Conservation (phyloP, 495 filamentous ascomycete species). For the Aspergillus asperescens region DNA sequence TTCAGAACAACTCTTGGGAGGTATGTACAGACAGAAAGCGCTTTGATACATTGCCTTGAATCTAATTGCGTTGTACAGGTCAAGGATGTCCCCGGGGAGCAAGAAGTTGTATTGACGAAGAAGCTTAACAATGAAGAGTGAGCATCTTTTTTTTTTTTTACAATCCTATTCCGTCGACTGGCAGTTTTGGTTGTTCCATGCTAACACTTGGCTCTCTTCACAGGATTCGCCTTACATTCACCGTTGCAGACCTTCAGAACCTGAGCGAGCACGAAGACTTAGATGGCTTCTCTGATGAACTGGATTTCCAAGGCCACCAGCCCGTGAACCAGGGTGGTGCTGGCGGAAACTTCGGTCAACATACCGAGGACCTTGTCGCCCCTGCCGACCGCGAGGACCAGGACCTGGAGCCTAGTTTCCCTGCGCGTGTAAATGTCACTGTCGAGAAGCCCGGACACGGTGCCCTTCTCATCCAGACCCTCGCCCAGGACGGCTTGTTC, state of each 20-base stretch:
- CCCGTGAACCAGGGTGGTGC: slow-evolving; percentile 46
- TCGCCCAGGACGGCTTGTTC: slow-evolving; percentile 81
- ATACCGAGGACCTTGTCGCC: slow-evolving; percentile 53
- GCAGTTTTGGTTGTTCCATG: background rate
- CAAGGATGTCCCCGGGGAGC: slow-evolving; percentile 71
- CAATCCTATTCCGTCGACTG: background rate
- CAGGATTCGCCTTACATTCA: slow-evolving; percentile 89
- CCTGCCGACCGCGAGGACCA: slow-evolving; percentile 53
- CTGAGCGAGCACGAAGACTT: slow-evolving; percentile 57
- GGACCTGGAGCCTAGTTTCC: slow-evolving; percentile 57
- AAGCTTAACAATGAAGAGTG: slow-evolving; percentile 85
- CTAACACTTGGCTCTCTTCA: slow-evolving; percentile 6
- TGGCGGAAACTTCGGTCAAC: slow-evolving; percentile 47
- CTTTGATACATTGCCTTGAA: background rate
- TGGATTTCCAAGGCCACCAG: slow-evolving; percentile 49
- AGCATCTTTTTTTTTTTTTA: slow-evolving; percentile 28
- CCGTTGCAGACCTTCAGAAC: slow-evolving; percentile 82
- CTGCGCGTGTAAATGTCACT: slow-evolving; percentile 77
- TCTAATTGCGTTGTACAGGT: slow-evolving; percentile 42
- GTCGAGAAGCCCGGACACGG: slow-evolving; percentile 79
- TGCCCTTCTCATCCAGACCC: slow-evolving; percentile 78
- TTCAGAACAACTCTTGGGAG: slow-evolving; percentile 61
- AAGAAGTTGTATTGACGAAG: slow-evolving; percentile 80
- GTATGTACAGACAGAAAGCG: slow-evolving; percentile 43
- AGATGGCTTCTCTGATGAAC: slow-evolving; percentile 46